These are phyloP conservation scores for Ulmus americana DNA, from an alignment of 331 rosid genomes.

Conservation along the genomic window DNA sequence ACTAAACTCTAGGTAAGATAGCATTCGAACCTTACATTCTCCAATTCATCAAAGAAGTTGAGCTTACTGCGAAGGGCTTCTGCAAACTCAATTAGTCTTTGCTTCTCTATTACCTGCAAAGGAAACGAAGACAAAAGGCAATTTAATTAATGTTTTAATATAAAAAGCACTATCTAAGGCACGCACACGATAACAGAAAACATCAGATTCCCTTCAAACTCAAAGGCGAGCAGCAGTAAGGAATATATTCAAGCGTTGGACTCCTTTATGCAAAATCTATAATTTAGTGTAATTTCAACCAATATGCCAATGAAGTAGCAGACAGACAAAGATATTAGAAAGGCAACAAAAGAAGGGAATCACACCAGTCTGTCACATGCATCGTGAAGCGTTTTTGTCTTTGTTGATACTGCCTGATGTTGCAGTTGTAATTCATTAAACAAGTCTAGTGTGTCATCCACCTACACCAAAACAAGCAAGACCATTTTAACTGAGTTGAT, in stretches of 20 bases:
- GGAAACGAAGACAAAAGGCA: background rate
- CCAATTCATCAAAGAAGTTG: constrained; percentile 97
- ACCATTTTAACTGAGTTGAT: constrained; percentile 13
- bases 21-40: constrained; percentile 99
- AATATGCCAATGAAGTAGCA: constrained; percentile 9
- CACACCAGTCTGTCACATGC: constrained; percentile 89
- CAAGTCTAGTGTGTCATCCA: constrained; percentile 73
- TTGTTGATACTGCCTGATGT: constrained; percentile 93
- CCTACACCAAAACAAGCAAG: constrained; percentile 45
- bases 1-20: constrained; percentile 34
- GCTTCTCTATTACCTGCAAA: constrained; percentile 82
- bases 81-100: constrained; percentile 74
- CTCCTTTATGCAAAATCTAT: background rate
- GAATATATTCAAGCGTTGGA: too few relatives aligned
- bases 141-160: constrained; percentile 22
- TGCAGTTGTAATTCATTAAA: constrained; percentile 80
- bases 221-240: too few relatives aligned
- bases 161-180: constrained; percentile 12
- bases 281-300: background rate
- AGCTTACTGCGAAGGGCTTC: constrained; percentile 95
- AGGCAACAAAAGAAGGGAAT: constrained; percentile 17
- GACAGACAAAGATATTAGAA: constrained; percentile 2
- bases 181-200: background rate
- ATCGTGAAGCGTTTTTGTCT: constrained; percentile 96
- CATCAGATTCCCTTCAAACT: background rate